phyloP scores from a whole-genome alignment of 192 early-diverging fungal genomes.

The Coemansia sp. region DNA sequence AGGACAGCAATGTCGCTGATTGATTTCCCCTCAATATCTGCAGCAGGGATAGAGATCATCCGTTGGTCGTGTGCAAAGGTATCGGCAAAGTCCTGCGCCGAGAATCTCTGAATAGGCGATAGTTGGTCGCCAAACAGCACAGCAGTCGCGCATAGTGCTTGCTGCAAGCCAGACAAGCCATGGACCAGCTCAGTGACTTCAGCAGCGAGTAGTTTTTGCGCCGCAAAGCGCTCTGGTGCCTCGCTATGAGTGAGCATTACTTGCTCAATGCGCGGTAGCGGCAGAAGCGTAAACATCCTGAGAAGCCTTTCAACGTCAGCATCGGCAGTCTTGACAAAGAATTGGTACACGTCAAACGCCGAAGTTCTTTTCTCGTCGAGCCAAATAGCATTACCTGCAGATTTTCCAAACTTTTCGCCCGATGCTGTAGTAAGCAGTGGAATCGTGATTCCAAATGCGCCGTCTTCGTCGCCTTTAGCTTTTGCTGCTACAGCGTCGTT shows the following conservation, averaged over 20 bases:
- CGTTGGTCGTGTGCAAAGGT: slow-evolving; percentile 75
- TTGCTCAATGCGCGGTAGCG: slow-evolving; percentile 60
- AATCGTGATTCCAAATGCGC: slow-evolving; percentile 83
- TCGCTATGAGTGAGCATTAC: slow-evolving; percentile 67
- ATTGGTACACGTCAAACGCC: slow-evolving; percentile 93
- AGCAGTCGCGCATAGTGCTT: slow-evolving; percentile 71
- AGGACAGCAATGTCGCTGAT: slow-evolving; percentile 65
- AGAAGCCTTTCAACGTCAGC: slow-evolving; percentile 76
- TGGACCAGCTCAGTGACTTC: slow-evolving; percentile 93
- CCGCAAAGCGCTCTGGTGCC: slow-evolving; percentile 69
- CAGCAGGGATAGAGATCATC: slow-evolving; percentile 54
- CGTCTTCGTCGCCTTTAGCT: slow-evolving; percentile 4
- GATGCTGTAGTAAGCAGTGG: slow-evolving; percentile 83
- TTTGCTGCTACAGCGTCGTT: slow-evolving; percentile 21
- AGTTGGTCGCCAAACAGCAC: slow-evolving; percentile 71
- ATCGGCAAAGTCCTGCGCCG: slow-evolving; percentile 59
- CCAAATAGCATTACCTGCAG: slow-evolving; percentile 96
- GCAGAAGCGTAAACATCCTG: slow-evolving; percentile 81
- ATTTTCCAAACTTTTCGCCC: slow-evolving; percentile 98
- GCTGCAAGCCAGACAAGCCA: slow-evolving; percentile 68
- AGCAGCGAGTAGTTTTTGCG: slow-evolving; percentile 76
- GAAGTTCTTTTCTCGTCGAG: slow-evolving; percentile 79
- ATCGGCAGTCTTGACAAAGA: slow-evolving; percentile 86
- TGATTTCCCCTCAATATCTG: slow-evolving; percentile 52
- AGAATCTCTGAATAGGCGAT: slow-evolving; percentile 25